Percentiles rank a stretch among this genome's conserved stretches.
Conservation (phyloP, 805 yeast species). For the Wickerhamomyces bovis region DNA sequence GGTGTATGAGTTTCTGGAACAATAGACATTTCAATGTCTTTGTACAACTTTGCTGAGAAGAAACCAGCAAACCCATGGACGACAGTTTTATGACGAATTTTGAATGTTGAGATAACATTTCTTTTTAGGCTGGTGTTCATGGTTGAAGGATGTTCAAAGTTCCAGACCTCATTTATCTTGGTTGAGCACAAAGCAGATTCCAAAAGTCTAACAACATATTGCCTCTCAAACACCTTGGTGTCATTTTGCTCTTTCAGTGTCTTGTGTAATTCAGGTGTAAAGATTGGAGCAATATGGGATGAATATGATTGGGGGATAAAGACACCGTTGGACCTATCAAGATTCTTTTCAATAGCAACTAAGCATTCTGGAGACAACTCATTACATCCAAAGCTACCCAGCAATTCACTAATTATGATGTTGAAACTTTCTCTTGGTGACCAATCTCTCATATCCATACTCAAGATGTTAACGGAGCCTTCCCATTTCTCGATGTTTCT, state of each 20-base stretch:
- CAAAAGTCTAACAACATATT: conserved; percentile 38
- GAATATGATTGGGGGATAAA: conserved; percentile 59
- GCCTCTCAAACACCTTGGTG: conserved; percentile 35
- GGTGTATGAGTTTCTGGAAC: conserved; percentile 38
- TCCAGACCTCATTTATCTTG: conserved; percentile 51
- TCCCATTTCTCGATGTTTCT: conserved; percentile 51
- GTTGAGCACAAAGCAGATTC: conserved; percentile 41
- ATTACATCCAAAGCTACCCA: conserved; percentile 92
- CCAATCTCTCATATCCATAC: conserved; percentile 57
- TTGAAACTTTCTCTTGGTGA: conserved; percentile 35
- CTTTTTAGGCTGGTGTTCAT: conserved; percentile 49
- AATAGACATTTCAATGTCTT: conserved; percentile 48
- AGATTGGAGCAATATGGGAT: conserved; percentile 61
- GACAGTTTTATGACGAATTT: conserved; percentile 42
- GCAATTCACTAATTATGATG: conserved; percentile 69
- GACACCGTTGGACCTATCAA: conserved; percentile 37
- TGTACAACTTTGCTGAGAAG: conserved; percentile 66
- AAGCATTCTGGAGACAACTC: conserved; percentile 85
- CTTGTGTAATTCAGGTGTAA: conserved; percentile 46
- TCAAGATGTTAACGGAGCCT: conserved; percentile 41
- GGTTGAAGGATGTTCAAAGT: conserved; percentile 47
- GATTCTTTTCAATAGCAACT: conserved; percentile 34
- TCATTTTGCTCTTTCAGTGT: conserved; percentile 23
- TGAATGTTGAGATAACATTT: conserved; percentile 32
- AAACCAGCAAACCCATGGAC: conserved; percentile 74